phyloP scores from a whole-genome alignment of 1,139 yeast species.

The Pichia terricola region DNA sequence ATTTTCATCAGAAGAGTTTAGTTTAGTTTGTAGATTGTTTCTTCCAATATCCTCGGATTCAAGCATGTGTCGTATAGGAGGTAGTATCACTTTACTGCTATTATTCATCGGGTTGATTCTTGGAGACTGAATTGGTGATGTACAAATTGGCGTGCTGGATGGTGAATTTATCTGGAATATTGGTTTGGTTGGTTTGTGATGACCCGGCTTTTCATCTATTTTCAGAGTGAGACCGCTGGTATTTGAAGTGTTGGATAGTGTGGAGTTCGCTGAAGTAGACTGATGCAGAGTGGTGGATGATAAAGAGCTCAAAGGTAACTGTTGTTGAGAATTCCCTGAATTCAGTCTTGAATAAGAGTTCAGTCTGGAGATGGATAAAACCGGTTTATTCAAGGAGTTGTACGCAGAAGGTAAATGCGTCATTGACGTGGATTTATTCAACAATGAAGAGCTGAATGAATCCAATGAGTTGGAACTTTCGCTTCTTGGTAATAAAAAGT shows the following conservation, averaged over 20 bases:
- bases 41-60: constrained; percentile 7
- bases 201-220: too few species aligned
- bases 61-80: constrained; percentile 22
- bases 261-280: too few species aligned
- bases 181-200: not conserved
- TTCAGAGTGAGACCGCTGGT: too few species aligned
- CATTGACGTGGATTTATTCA: not conserved
- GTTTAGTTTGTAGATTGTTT: constrained; percentile 11
- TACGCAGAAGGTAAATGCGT: not conserved
- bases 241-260: too few species aligned
- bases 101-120: constrained; percentile 9
- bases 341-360: too few species aligned
- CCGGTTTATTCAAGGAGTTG: too few species aligned
- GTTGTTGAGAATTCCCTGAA: too few species aligned
- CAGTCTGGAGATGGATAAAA: too few species aligned
- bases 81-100: constrained; percentile 2
- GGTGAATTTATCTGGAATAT: constrained; percentile 23
- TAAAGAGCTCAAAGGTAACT: too few species aligned
- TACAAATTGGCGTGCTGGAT: constrained; percentile 24
- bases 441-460: constrained; percentile 18
- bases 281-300: too few species aligned
- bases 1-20: constrained; percentile 19
- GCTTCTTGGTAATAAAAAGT: constrained; percentile 18
- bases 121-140: constrained; percentile 28
- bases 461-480: constrained; percentile 23